Conservation (phyloP, 495 filamentous ascomycete genomes). For the Filosporella fistucella region DNA sequence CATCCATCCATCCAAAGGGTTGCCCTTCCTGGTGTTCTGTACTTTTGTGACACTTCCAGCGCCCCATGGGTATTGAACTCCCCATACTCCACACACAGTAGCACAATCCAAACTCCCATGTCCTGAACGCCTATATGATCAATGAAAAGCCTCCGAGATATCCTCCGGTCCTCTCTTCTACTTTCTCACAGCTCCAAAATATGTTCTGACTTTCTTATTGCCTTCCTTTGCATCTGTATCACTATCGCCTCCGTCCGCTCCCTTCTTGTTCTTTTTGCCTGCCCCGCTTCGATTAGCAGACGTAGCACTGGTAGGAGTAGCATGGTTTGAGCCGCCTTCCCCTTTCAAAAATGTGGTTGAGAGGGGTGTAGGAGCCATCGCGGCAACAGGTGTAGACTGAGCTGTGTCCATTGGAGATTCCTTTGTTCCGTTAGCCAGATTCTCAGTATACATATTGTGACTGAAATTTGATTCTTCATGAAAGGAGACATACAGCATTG, state of each 20-base stretch:
- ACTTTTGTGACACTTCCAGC: too few species aligned
- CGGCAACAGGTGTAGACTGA: conserved; percentile 19
- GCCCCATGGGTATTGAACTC: not conserved
- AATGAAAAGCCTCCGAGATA: not conserved
- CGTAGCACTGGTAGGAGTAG: conserved; percentile 36
- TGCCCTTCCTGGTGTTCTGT: too few species aligned
- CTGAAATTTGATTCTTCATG: not conserved
- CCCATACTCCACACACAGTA: not conserved
- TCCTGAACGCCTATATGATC: not conserved
- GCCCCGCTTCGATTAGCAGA: conserved; percentile 27
- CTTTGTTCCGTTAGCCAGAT: conserved; percentile 7
- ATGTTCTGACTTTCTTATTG: conserved; percentile 46
- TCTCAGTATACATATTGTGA: not conserved
- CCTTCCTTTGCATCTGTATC: conserved; percentile 30
- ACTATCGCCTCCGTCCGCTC: conserved; percentile 40
- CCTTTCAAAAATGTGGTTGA: conserved; percentile 35
- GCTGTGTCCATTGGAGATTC: conserved; percentile 15
- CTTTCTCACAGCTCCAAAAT: conserved; percentile 45
- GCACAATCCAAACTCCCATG: too few species aligned
- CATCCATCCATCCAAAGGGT: too few species aligned
- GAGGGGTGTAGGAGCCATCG: conserved; percentile 40
- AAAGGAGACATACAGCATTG: conserved; percentile 31
- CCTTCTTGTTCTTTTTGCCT: conserved; percentile 38
- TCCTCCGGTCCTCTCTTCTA: conserved; percentile 20
- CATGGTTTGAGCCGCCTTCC: conserved; percentile 33